Base-by-base conservation (phyloP, 31 red algal genomes). In the Endocladia muricata region DNA sequence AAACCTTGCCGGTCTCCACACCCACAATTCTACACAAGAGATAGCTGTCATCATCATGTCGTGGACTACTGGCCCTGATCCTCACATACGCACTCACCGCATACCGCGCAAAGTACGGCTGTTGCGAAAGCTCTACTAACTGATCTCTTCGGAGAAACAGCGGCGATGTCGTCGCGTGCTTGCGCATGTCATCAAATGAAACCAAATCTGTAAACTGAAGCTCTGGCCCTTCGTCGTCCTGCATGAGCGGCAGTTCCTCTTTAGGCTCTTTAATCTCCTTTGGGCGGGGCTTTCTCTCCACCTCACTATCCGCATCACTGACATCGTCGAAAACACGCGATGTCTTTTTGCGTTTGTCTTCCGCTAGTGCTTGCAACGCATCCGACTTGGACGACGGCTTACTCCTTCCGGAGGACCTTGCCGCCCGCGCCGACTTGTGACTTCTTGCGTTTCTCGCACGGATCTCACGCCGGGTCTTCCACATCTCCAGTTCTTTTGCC, bases 251-350 rank as follows among this genome's bases (percentile, higher is more conserved):
- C 4, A 66, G 76, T 42, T 68, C 62, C 49, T 59, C 48, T 47
- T 71, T 58, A 4, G 54, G 73, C 37, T 65, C 49, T 42, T 79
- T 80, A 39, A 3, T 68, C 62, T 55, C 33, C 17, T 52, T 58
- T 70, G 19, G 2, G 22, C 37, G 11, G 29, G 6, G 21, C 49
- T 76, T n/a, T 5, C 51, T 28, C 21, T 78, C 60, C 3, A 58
- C 23, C 74, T 88, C 85, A 70, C 85, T 88, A 29, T 88, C 85
- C 23, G 74, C 75, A 80, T 88, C 85, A 54, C 85, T 88, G 48
- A 87, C 30, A 8, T 87, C 72, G 32, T 64, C 85, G 22, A 74
- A 35, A 8, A 42, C 85, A 15, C 57, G 41, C 39, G 75, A 74
- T 8, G 52, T 49, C 68, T 71, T 73, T 49, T 88, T 88, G 23